Percentiles rank a stretch among this genome's conserved stretches.
These are phyloP conservation scores for Dothiorella sarmentorum DNA, from an alignment of 2,329 filamentous ascomycete species.

Conservation along the genomic window DNA sequence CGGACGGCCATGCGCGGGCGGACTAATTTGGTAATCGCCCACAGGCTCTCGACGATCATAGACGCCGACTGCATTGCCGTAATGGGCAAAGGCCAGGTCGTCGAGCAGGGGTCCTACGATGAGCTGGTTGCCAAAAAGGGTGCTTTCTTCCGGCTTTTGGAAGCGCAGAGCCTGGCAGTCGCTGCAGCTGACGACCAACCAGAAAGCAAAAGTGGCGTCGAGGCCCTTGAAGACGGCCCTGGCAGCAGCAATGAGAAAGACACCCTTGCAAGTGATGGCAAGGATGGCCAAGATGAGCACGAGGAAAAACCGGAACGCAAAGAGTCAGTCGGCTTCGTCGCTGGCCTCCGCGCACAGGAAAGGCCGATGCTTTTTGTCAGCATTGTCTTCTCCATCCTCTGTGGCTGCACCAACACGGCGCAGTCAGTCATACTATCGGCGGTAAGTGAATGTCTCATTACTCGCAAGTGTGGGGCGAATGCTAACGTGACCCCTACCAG, in stretches of 20 bases:
- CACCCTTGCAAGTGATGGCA: not conserved
- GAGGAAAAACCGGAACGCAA: not conserved
- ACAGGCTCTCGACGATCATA: constrained; percentile 90
- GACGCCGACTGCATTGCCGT: constrained; percentile 95
- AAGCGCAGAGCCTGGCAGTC: constrained; percentile 64
- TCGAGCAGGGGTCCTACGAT: constrained; percentile 89
- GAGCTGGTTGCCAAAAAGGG: constrained; percentile 66
- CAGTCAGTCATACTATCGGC: constrained; percentile 54
- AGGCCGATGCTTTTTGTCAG: constrained; percentile 49
- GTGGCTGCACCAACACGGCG: constrained; percentile 74
- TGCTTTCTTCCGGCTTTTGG: constrained; percentile 81
- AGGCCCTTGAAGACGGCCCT: not conserved
- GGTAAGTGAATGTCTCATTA: not conserved
- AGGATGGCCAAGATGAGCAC: not conserved
- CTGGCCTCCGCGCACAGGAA: not conserved
- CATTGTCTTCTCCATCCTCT: constrained; percentile 69
- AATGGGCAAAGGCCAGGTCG: constrained; percentile 78
- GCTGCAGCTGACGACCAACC: not conserved
- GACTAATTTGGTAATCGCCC: constrained; percentile 94
- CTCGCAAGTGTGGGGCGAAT: not conserved
- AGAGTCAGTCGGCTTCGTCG: not conserved
- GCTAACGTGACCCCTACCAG: not conserved
- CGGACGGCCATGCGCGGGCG: constrained; percentile 81
- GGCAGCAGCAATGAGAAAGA: not conserved
- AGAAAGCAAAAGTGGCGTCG: no score